Evolutionary conservation across 1,284 basidiomycete species (phyloP).

Genomic region (Pseudozyma thailandica): DNA sequence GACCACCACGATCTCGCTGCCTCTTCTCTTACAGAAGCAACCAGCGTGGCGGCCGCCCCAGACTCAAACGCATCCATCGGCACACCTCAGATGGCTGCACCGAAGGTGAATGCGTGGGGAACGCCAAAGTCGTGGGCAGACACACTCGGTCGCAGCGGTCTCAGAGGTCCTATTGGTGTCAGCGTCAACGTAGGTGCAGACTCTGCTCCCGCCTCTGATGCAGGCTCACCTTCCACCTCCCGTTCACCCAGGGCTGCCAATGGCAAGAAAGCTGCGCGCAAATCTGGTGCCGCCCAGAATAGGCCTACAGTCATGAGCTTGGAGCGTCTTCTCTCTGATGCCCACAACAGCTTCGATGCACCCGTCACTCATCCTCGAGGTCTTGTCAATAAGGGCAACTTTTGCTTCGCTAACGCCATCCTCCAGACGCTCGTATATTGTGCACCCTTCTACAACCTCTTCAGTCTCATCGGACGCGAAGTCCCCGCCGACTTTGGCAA

Average conservation of each 20-base stretch:
- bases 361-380: slow-evolving; percentile 78
- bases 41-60: slow-evolving; percentile 28
- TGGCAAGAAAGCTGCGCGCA: slow-evolving; percentile 24
- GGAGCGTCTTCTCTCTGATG: slow-evolving; percentile 41
- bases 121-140: slow-evolving; percentile 48
- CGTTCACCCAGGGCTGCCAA: slow-evolving; percentile 38
- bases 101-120: slow-evolving; percentile 37
- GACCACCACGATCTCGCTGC: slow-evolving; percentile 40
- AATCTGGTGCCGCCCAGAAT: slow-evolving; percentile 11
- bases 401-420: slow-evolving; percentile 96
- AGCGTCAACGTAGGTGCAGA: slow-evolving; percentile 45
- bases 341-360: slow-evolving; percentile 52
- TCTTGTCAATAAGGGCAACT: slow-evolving; percentile 92
- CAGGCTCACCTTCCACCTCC: slow-evolving; percentile 19
- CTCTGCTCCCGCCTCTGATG: slow-evolving; percentile 12
- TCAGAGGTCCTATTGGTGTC: slow-evolving; percentile 35
- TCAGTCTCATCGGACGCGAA: slow-evolving; percentile 77
- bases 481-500: slow-evolving; percentile 71
- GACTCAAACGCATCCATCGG: slow-evolving; percentile 12
- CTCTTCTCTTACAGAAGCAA: slow-evolving; percentile 44
- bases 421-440: slow-evolving; percentile 91
- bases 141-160: slow-evolving; percentile 24
- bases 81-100: slow-evolving; percentile 21
- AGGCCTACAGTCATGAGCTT: slow-evolving; percentile 36
- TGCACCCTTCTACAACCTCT: slow-evolving; percentile 82